Base-by-base conservation (phyloP, 192 early-diverging fungal species). In the Powellomyces hirtus region DNA sequence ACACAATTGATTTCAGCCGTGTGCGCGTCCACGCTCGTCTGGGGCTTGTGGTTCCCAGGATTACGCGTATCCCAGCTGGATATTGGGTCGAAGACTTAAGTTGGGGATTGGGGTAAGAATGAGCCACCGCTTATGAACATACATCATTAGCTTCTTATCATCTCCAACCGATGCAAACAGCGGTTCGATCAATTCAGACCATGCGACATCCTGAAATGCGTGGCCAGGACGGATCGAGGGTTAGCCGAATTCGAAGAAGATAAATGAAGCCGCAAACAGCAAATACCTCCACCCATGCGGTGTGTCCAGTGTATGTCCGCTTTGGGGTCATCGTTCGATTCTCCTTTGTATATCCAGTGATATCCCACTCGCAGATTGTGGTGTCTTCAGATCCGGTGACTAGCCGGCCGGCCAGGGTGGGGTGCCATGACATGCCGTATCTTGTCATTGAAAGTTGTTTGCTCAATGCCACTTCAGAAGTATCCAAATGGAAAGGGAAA, bases 111-210 rank as follows among this genome's bases (percentile, higher is more conserved):
- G 10, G 18, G 40, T 42, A 42, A 49, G 26, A 49, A 16, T 24
- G 26, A 6, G 46, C 3, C n/a, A 49, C 4, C 46, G 46, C n/a
- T 24, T 5, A 5, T 18, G 26, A 4, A 3, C 70, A 51, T 85
- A 93, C 90, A 99, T 88, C 51, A 96, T 75, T 57, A 99, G 83
- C 49, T 89, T 87, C 55, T 89, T 89, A 77, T 99, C 97, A 77
- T 99, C 97, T 42, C 94, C 95, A 16, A 97, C 97, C 29, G 94
- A 97, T 2, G 93, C 97, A 81, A 99, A 99, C 38, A 99, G 77
- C 44, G 88, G 84, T 24, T 91, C 84, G 72, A 93, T 86, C 70
- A 89, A 76, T 31, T 77, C 77, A 63, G 93, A 91, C 97, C 97
- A 99, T 6, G 94, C 90, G 35, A 97, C 91, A 80, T 99, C 97